These are phyloP conservation scores for Curvularia sp. DNA, from an alignment of 2,329 filamentous ascomycete species.

Conservation along the genomic window DNA sequence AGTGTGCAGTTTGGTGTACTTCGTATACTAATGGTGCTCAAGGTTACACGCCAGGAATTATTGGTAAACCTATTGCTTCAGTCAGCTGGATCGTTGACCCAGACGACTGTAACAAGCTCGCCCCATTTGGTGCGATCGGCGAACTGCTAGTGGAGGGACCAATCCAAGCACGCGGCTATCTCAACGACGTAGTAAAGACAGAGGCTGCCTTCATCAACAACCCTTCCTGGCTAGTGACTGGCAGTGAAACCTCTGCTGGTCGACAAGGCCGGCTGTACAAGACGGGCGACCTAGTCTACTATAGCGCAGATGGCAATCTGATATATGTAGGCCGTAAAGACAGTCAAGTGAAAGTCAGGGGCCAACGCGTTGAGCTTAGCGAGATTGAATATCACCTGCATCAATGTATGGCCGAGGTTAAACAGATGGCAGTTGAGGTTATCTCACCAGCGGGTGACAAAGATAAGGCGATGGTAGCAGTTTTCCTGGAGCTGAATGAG, in stretches of 20 bases:
- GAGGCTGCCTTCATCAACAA: background rate
- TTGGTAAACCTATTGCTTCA: conserved; percentile 19
- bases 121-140: conserved; percentile 24
- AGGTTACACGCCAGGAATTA: background rate
- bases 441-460: background rate
- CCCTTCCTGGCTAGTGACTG: background rate
- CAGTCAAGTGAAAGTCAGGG: conserved; percentile 24
- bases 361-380: conserved; percentile 27
- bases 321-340: conserved; percentile 23
- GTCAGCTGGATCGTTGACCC: conserved; percentile 46
- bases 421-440: background rate
- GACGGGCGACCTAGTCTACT: conserved; percentile 14
- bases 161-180: conserved; percentile 43
- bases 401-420: background rate
- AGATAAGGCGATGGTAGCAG: background rate
- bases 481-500: background rate
- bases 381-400: conserved; percentile 18
- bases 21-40: background rate
- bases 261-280: background rate
- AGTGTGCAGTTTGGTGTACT: conserved; percentile 29
- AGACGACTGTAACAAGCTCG: conserved; percentile 24
- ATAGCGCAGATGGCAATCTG: conserved; percentile 17
- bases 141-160: conserved; percentile 66
- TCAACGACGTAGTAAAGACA: conserved; percentile 17
- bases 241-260: background rate